phyloP scores from a whole-genome alignment of 352 stramenopile genomes.

The Phytopythium helicoides region DNA sequence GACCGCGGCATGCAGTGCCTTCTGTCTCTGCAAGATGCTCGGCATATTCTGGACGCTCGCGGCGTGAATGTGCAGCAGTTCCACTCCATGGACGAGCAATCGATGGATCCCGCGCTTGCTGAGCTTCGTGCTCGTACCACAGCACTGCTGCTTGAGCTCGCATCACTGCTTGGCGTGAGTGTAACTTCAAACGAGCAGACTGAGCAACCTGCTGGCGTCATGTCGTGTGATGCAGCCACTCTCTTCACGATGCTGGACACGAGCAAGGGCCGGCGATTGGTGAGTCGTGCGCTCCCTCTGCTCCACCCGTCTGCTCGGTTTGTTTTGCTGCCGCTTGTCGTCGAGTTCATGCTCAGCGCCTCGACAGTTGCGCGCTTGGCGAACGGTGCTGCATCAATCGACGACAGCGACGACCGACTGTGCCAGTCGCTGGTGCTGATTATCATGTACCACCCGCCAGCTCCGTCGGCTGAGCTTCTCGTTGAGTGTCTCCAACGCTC shows the following conservation, averaged over 20 bases:
- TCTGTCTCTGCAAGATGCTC: conserved; percentile 77
- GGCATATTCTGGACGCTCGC: conserved; percentile 76
- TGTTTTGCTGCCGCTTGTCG: conserved; percentile 62
- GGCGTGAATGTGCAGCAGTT: conserved; percentile 86
- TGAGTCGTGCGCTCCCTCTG: conserved; percentile 73
- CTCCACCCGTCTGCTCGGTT: conserved; percentile 81
- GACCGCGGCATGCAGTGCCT: conserved; percentile 75
- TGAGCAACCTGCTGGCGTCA: conserved; percentile 13
- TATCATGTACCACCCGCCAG: conserved; percentile 77
- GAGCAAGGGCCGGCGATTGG: conserved; percentile 69
- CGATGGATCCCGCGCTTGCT: conserved; percentile 71
- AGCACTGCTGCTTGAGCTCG: conserved; percentile 65
- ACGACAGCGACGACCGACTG: conserved; percentile 51
- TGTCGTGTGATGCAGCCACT: conserved; percentile 52
- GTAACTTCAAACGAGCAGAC: conserved; percentile 13
- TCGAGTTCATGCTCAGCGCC: conserved; percentile 59
- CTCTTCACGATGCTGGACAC: conserved; percentile 55
- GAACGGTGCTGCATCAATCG: conserved; percentile 15
- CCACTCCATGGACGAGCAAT: conserved; percentile 65
- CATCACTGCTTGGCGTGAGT: conserved; percentile 54
- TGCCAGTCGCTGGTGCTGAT: conserved; percentile 82
- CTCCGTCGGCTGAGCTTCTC: conserved; percentile 59
- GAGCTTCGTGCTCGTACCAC: conserved; percentile 69
- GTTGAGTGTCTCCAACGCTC: conserved; percentile 60
- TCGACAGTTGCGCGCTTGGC: conserved; percentile 27